Evolutionary conservation across 345 rosid species (phyloP), one percentile per base, ranked within the genome.

Genomic region (Pistacia atlantica): DNA sequence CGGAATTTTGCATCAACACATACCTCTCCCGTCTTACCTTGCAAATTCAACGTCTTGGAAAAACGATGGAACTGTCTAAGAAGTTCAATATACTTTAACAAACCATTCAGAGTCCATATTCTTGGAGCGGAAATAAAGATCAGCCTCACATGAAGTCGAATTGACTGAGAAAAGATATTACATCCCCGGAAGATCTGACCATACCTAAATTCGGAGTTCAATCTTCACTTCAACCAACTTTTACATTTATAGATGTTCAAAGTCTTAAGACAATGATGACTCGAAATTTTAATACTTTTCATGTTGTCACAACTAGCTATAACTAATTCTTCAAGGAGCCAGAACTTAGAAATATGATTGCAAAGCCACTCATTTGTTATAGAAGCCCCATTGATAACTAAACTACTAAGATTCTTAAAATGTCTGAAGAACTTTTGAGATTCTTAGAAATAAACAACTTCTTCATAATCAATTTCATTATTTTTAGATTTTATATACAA

Each of bases 181-280:
- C 5, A 1, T 63, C 42, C 12, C 46, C 67, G 8, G 42, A 0
- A 35, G 33, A 63, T 4, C 5, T 13, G 8, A 63, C 14, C 3
- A 35, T 16, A 33, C 66, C 13, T 16, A 63, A 63, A 63, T 63
- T 63, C 14, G 66, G 66, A 63, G 66, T 35, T 63, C 66, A 63
- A 63, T 31, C 66, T 35, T 35, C 5, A 63, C n/a, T 63, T 35
- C 45, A 31, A 33, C 66, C 66, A 33, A 14, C 33, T 63, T 13
- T 1, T 2, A 33, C 66, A 63, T 31, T n/a, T 16, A 31, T 3
- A 8, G 5, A 63, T 11, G 45, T 8, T 16, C 45, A 63, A 63
- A 14, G 28, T 31, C 18, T 22, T 33, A 63, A 13, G 66, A 35
- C 45, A 35, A 31, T 5, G 66, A 63, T 18, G 11, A 10, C 33